A percentile compares a stretch with the other conserved stretches of the same genome.
Conservation (phyloP, 495 filamentous ascomycete species). For the Neurospora cerealis region DNA sequence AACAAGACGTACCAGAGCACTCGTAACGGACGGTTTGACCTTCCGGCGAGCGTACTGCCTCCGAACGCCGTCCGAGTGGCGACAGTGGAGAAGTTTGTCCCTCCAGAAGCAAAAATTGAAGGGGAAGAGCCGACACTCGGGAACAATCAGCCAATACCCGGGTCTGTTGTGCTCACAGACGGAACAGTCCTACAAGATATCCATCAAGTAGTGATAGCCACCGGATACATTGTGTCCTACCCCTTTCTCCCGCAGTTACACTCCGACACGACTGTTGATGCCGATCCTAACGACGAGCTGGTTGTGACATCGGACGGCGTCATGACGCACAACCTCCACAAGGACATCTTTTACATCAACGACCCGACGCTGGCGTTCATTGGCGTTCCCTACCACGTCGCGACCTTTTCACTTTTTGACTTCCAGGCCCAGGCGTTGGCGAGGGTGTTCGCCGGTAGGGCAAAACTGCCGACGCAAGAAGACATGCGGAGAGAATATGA, state of each 20-base stretch:
- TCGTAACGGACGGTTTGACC: constrained; percentile 47
- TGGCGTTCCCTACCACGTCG: constrained; percentile 49
- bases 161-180: constrained; percentile 22
- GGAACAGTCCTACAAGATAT: constrained; percentile 38
- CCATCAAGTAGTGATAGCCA: constrained; percentile 49
- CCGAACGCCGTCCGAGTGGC: constrained; percentile 37
- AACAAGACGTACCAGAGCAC: constrained; percentile 48
- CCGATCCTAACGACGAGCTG: constrained; percentile 35
- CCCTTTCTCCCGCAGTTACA: constrained; percentile 47
- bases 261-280: constrained; percentile 16
- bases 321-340: constrained; percentile 57
- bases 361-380: constrained; percentile 54
- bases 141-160: constrained; percentile 8
- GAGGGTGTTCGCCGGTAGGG: constrained; percentile 44
- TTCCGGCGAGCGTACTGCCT: constrained; percentile 39
- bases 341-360: constrained; percentile 57
- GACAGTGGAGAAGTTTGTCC: constrained; percentile 31
- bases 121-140: constrained; percentile 4
- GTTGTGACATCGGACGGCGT: constrained; percentile 52
- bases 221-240: constrained; percentile 52
- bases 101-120: constrained; percentile 1
- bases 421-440: constrained; percentile 53
- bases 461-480: constrained; percentile 34
- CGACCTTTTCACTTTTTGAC: constrained; percentile 56
- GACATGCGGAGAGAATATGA: constrained; percentile 46